A percentile compares a stretch with the other conserved stretches of the same genome.
These are phyloP conservation scores for Penium margaritaceum DNA, from an alignment of 139 green algal species.

Conservation along the genomic window DNA sequence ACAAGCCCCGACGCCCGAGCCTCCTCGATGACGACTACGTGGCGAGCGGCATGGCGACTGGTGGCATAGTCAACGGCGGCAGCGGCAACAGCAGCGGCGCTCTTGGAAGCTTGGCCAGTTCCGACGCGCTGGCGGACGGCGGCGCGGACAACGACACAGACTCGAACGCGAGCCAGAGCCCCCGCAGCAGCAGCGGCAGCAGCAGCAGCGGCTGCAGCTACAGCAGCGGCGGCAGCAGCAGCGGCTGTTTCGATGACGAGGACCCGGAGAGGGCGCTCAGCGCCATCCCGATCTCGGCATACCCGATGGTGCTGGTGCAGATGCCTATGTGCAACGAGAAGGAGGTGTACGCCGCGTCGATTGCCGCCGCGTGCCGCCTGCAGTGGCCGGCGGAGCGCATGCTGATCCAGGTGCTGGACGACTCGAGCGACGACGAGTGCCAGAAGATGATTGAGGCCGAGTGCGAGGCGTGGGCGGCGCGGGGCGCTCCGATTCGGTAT, in stretches of 20 bases:
- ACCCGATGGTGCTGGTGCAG: constrained; percentile 43
- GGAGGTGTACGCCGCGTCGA: constrained; percentile 65
- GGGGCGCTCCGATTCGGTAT: constrained; percentile 59
- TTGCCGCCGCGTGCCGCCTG: constrained; percentile 68
- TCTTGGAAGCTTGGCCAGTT: too few species aligned
- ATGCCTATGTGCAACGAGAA: constrained; percentile 47
- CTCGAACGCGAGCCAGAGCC: too few species aligned
- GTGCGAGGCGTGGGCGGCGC: constrained; percentile 47
- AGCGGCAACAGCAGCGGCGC: too few species aligned
- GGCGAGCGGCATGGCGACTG: too few species aligned
- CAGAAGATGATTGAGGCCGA: constrained; percentile 51
- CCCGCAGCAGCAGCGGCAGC: too few species aligned
- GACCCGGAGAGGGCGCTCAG: not conserved
- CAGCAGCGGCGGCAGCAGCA: not conserved
- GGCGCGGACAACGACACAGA: too few species aligned
- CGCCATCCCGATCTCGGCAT: not conserved
- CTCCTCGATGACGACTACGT: not conserved
- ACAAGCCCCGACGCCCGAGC: constrained; percentile 1
- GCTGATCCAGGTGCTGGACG: constrained; percentile 61
- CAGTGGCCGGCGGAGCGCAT: constrained; percentile 64
- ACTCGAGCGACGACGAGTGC: constrained; percentile 67
- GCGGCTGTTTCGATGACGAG: too few species aligned
- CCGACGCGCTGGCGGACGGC: too few species aligned
- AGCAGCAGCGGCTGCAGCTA: too few species aligned
- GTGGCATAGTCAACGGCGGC: too few species aligned